Percentiles rank a stretch among this genome's conserved stretches.
Conservation (phyloP, 1,139 yeast genomes). For the Yamadazyma blattariae region DNA sequence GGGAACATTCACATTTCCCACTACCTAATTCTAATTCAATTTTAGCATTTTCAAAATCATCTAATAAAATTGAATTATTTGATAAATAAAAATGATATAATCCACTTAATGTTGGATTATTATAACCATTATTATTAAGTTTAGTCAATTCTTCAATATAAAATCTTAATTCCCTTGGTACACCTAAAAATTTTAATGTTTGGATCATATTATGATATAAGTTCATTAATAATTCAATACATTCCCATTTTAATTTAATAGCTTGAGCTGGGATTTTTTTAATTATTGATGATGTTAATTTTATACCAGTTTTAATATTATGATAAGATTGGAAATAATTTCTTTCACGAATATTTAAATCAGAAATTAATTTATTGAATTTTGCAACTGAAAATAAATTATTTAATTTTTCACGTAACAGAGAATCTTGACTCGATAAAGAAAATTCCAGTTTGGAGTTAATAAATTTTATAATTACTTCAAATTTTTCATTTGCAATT, state of each 20-base stretch:
- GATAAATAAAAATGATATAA: slow-evolving; percentile 18
- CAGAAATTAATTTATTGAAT: slow-evolving; percentile 30
- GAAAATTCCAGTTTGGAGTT: slow-evolving; percentile 28
- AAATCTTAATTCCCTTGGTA: slow-evolving; percentile 51
- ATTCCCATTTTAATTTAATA: slow-evolving; percentile 32
- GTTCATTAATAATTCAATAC: slow-evolving; percentile 28
- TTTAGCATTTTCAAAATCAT: slow-evolving; percentile 5
- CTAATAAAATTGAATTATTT: slow-evolving; percentile 15
- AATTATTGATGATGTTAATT: slow-evolving; percentile 39
- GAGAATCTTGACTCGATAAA: slow-evolving; percentile 14
- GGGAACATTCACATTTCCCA: slow-evolving; percentile 4
- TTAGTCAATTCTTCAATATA: slow-evolving; percentile 48
- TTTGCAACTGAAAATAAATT: slow-evolving; percentile 35
- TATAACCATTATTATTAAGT: no score
- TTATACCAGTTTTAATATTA: slow-evolving; percentile 35
- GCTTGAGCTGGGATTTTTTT: slow-evolving; percentile 29
- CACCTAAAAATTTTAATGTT: slow-evolving; percentile 43
- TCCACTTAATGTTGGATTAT: slow-evolving; percentile 30
- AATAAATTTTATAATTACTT: slow-evolving; percentile 23
- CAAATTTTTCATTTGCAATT: slow-evolving; percentile 21
- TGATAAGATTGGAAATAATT: slow-evolving; percentile 24
- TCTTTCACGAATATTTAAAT: slow-evolving; percentile 14
- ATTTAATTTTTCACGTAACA: slow-evolving; percentile 23
- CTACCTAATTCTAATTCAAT: slow-evolving; percentile 6
- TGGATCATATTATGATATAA: slow-evolving; percentile 35